Base-by-base conservation (phyloP, 768 basidiomycete genomes). In the Asterophora parasitica region DNA sequence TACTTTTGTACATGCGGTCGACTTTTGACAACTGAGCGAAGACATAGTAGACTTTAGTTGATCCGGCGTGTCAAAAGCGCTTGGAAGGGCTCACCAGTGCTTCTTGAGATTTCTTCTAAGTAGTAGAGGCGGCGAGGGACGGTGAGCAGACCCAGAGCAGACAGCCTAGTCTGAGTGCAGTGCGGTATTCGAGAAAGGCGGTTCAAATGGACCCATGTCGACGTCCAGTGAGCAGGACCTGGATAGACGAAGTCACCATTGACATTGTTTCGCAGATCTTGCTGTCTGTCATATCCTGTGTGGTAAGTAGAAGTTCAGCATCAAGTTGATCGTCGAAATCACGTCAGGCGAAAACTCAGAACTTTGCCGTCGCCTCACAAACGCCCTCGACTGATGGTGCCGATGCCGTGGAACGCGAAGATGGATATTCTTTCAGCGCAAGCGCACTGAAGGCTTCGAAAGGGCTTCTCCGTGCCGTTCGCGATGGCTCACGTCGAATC, bases 381-480 rank as follows among this genome's bases (percentile, higher is more conserved):
- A 52, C 44, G 20, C 54, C 54, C 34, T 44, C 49, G 53, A 55
- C 49, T 32, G 47, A 55, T 49, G 8, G 31, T 13, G 37, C 37
- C 32, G 30, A 27, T 11, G 38, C 11, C 23, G 6, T 23, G 23
- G 3, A 23, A 23, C 23, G 6, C 20, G 38, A 2, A 26, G 20
- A 26, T 39, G 12, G 10, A 10, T 7, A 26, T 8, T 8, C 11
- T 38, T 26, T 30, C 11, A 15, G 16, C 4, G n/a, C n/a, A n/a
- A n/a, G n/a, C n/a, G n/a, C n/a, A n/a, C n/a, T n/a, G n/a, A n/a
- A n/a, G n/a, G n/a, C n/a, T n/a, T n/a, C n/a, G n/a, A n/a, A 16
- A 31, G 7, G 5, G 27, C 36, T 46, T 46, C 45, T 28, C 32
- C 44, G 17, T 34, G n/a, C 33, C 44, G 26, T 6, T 11, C 45